Base-by-base conservation (phyloP, 306 rosid species). In the Lathyrus tuberosus region DNA sequence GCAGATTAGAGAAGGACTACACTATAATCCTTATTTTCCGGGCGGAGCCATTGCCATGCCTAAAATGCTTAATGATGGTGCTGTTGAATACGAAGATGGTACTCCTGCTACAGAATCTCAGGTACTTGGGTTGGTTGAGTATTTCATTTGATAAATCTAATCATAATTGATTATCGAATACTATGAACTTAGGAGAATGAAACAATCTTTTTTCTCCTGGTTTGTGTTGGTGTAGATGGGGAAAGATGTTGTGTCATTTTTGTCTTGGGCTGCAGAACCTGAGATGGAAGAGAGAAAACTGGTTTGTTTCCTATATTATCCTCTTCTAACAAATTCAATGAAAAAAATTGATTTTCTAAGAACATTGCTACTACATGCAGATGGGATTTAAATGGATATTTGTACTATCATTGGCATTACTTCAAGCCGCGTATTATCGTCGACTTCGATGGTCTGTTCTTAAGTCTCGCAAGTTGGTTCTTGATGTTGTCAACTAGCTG, bases 41-140 rank as follows among this genome's bases (percentile, higher is more conserved):
- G 97, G 99, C 0, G 99, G 97, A 16, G 99, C 98, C 44, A 94
- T 94, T 79, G 98, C 99, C n/a, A 94, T 94, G 99, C 99, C 99
- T 81, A 83, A 94, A 84, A 94, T 94, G 99, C 97, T 94, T 80
- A 88, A 78, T 48, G 97, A 94, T 69, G 99, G 99, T 40, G 97
- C 96, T 73, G 78, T 94, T 37, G 99, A 94, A 76, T 94, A 87
- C 13, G 99, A 94, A 82, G 99, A 91, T 77, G 99, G 95, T 57
- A 83, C 78, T 42, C 86, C 96, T 75, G 96, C 99, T 22, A 90
- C 99, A 16, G 97, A 90, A 89, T 65, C 96, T 70, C 97, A 94
- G 96, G 99, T 94, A 76, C 49, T 41, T 26, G 26, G 5, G 6
- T 40, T 41, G 44, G 9, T 63, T 3, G 44, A 46, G 62, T 28